Evolutionary conservation across 2,329 filamentous ascomycete genomes (phyloP).

Genomic region (Fusarium zealandicum): DNA sequence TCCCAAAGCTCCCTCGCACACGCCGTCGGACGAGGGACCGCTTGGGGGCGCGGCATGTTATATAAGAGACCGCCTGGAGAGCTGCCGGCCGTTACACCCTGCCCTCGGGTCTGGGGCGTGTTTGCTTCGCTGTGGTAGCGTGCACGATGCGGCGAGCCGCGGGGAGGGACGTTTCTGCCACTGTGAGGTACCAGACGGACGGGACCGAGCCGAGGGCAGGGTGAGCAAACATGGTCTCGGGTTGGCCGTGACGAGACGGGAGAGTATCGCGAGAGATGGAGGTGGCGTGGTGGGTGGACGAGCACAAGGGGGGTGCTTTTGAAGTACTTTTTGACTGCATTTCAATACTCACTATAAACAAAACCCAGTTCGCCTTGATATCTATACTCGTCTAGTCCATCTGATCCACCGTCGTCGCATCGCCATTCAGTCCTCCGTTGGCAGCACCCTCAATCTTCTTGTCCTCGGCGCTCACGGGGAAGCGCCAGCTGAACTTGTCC

Average conservation of each 20-base stretch:
- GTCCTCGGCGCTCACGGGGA: constrained; percentile 55
- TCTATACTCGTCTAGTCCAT: constrained; percentile 40
- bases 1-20: not conserved
- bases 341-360: constrained; percentile 9
- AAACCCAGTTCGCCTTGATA: constrained; percentile 7
- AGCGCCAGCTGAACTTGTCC: constrained; percentile 79
- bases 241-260: constrained; percentile 29
- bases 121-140: constrained; percentile 25
- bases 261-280: constrained; percentile 26
- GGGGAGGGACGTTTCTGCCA: constrained; percentile 9
- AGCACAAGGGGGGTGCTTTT: constrained; percentile 5
- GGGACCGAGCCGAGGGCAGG: constrained; percentile 15
- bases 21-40: constrained; percentile 1
- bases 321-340: not conserved
- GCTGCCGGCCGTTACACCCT: constrained; percentile 27
- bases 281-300: constrained; percentile 11
- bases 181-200: constrained; percentile 1
- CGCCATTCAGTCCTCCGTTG: constrained; percentile 24
- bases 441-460: constrained; percentile 47
- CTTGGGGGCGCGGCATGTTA: not conserved
- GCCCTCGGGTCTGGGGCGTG: constrained; percentile 26
- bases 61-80: constrained; percentile 5
- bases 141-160: constrained; percentile 27
- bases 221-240: constrained; percentile 29
- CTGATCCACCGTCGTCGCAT: constrained; percentile 44